phyloP scores from a whole-genome alignment of 192 early-diverging fungal species.

The Entomortierella chlamydospora region DNA sequence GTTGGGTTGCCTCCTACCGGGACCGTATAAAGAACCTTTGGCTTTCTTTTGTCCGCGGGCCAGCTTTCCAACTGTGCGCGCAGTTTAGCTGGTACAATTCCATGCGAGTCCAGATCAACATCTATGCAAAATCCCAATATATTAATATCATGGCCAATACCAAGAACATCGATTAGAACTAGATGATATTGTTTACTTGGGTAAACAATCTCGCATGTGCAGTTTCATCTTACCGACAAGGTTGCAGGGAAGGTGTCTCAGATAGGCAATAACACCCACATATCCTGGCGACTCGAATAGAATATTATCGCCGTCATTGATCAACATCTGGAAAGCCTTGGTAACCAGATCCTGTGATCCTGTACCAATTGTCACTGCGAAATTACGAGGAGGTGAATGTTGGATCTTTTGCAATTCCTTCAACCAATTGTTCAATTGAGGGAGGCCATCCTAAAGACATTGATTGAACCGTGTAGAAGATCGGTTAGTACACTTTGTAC shows the following conservation, averaged over 20 bases:
- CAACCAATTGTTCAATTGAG: slow-evolving; percentile 59
- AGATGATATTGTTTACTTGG: too few species aligned
- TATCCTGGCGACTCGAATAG: slow-evolving; percentile 67
- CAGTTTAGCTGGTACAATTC: slow-evolving; percentile 71
- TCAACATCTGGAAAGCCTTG: slow-evolving; percentile 67
- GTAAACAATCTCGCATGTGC: neutral
- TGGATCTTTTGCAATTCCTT: slow-evolving; percentile 57
- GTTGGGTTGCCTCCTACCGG: slow-evolving; percentile 94
- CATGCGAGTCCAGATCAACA: slow-evolving; percentile 60
- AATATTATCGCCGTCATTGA: slow-evolving; percentile 59
- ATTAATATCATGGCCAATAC: too few species aligned
- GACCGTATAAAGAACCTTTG: slow-evolving; percentile 77
- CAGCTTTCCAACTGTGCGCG: slow-evolving; percentile 60
- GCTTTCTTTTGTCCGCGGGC: slow-evolving; percentile 54
- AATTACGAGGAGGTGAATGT: slow-evolving; percentile 60
- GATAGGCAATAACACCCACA: slow-evolving; percentile 58
- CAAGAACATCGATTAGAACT: too few species aligned
- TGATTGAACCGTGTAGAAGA: too few species aligned
- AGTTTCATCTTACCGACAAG: slow-evolving; percentile 51
- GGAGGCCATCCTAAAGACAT: slow-evolving; percentile 57
- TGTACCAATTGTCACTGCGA: slow-evolving; percentile 56
- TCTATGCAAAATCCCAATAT: slow-evolving; percentile 24
- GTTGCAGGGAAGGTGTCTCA: slow-evolving; percentile 59
- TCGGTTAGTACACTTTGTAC: too few species aligned
- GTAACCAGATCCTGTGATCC: slow-evolving; percentile 69